A percentile compares a stretch with the other conserved stretches of the same genome.
phyloP scores from a whole-genome alignment of 2,329 filamentous ascomycete species.

The Aspergillus pseudoviridinutans region DNA sequence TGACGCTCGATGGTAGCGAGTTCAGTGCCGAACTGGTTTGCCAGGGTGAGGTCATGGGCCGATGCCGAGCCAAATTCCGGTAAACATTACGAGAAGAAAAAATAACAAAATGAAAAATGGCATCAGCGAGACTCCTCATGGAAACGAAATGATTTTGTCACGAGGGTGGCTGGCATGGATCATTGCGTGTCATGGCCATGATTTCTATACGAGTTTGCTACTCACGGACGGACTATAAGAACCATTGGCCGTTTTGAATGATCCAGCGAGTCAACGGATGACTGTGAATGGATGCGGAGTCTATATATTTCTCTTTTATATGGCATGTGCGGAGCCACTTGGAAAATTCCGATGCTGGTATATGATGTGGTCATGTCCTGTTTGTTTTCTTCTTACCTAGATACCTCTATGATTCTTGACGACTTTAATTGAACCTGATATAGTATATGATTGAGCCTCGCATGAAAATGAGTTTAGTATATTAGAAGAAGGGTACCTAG shows the following conservation, averaged over 20 bases:
- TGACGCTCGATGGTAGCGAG: slow-evolving; percentile 93
- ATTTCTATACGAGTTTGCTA: not conserved
- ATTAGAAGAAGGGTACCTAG: no score
- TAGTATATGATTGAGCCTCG: not conserved
- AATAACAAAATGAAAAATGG: not conserved
- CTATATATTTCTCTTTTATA: not conserved
- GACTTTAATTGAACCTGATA: not conserved
- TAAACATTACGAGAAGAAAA: slow-evolving; percentile 29
- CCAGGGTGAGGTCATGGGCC: slow-evolving; percentile 97
- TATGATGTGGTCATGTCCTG: not conserved
- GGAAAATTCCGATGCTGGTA: not conserved
- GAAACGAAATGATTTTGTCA: not conserved
- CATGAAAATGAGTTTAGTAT: not conserved
- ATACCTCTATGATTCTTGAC: not conserved
- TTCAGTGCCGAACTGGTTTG: slow-evolving; percentile 99
- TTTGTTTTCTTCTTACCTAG: not conserved
- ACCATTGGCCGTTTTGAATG: not conserved
- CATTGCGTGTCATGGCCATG: not conserved
- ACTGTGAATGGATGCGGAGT: not conserved
- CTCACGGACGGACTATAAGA: not conserved
- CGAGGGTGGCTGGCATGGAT: not conserved
- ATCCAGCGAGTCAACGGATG: not conserved
- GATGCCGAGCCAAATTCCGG: slow-evolving; percentile 85
- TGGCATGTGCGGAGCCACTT: not conserved
- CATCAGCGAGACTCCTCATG: not conserved